phyloP scores from a whole-genome alignment of 2,329 filamentous ascomycete species.

The Xylaria digitata region DNA sequence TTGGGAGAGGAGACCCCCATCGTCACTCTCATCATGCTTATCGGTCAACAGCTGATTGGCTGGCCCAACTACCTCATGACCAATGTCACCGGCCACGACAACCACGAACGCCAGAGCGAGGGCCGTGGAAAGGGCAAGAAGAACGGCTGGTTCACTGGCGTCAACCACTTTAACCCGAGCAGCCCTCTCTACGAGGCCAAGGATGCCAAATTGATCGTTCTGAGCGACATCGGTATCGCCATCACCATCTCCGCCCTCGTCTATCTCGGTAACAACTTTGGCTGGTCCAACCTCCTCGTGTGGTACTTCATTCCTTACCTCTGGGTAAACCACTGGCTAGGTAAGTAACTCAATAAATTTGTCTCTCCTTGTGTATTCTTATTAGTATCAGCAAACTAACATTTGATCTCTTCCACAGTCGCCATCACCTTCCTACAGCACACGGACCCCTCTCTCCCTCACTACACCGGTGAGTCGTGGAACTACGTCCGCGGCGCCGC shows the following conservation, averaged over 20 bases:
- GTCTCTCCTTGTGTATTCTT: neutral
- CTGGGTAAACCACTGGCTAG: conserved; percentile 99
- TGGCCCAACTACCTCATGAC: conserved; percentile 92
- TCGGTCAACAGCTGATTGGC: conserved; percentile 88
- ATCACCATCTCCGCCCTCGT: conserved; percentile 72
- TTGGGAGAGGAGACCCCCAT: conserved; percentile 95
- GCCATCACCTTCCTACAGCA: conserved; percentile 98
- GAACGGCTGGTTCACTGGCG: conserved; percentile 82
- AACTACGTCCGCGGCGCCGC: conserved; percentile 93
- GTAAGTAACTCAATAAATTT: conserved; percentile 66
- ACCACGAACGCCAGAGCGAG: conserved; percentile 89
- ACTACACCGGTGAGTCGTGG: conserved; percentile 89
- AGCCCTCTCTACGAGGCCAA: conserved; percentile 93
- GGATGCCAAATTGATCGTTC: conserved; percentile 85
- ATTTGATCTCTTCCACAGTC: conserved; percentile 65
- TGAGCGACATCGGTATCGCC: conserved; percentile 85
- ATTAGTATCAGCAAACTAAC: neutral
- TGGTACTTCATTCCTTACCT: conserved; percentile 97
- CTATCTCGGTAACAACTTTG: conserved; percentile 79
- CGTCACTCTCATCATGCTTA: conserved; percentile 76
- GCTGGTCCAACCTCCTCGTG: conserved; percentile 86
- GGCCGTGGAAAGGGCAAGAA: conserved; percentile 92
- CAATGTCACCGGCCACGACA: conserved; percentile 97
- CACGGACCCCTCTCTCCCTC: conserved; percentile 92
- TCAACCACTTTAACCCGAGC: conserved; percentile 93